Percentiles rank a stretch among this genome's conserved stretches.
Conservation (phyloP, 768 basidiomycete species). For the Pulveroboletus sp. region DNA sequence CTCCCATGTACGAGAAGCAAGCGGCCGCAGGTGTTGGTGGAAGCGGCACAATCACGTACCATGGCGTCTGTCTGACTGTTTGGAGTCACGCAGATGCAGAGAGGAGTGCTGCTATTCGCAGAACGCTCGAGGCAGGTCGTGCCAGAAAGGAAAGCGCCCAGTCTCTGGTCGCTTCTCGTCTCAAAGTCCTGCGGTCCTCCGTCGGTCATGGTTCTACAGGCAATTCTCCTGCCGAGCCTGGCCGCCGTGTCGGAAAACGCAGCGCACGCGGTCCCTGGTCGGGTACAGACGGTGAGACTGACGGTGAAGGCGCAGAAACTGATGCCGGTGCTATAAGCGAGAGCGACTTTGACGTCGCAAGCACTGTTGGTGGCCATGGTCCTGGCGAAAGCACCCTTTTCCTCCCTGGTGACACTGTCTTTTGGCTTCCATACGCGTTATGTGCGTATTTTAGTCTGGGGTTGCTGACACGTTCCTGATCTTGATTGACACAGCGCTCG, state of each 20-base stretch:
- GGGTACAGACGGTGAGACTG: conserved; percentile 62
- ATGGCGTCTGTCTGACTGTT: conserved; percentile 90
- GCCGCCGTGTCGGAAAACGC: conserved; percentile 55
- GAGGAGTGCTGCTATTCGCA: conserved; percentile 77
- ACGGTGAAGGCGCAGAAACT: conserved; percentile 64
- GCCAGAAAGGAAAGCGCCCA: conserved; percentile 78
- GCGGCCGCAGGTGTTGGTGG: conserved; percentile 34
- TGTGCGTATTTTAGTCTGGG: conserved; percentile 46
- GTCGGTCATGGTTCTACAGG: conserved; percentile 36
- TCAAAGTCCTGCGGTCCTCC: conserved; percentile 61
- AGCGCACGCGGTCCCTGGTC: conserved; percentile 70
- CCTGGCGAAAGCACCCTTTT: conserved; percentile 88
- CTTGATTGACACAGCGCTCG: conserved; percentile 51
- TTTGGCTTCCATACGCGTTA: conserved; percentile 92
- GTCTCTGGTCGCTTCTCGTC: conserved; percentile 60
- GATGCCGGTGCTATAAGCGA: conserved; percentile 76
- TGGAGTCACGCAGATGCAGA: conserved; percentile 95
- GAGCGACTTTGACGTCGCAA: conserved; percentile 81
- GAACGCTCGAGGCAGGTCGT: conserved; percentile 74
- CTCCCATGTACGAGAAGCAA: conserved; percentile 32
- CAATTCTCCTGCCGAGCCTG: conserved; percentile 47
- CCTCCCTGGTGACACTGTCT: conserved; percentile 83
- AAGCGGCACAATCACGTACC: conserved; percentile 54
- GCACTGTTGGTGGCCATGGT: conserved; percentile 67
- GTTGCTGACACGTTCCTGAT: conserved; percentile 6